A percentile compares a stretch with the other conserved stretches of the same genome.
Conservation (phyloP, 768 basidiomycete genomes). For the Amanita inopinata region DNA sequence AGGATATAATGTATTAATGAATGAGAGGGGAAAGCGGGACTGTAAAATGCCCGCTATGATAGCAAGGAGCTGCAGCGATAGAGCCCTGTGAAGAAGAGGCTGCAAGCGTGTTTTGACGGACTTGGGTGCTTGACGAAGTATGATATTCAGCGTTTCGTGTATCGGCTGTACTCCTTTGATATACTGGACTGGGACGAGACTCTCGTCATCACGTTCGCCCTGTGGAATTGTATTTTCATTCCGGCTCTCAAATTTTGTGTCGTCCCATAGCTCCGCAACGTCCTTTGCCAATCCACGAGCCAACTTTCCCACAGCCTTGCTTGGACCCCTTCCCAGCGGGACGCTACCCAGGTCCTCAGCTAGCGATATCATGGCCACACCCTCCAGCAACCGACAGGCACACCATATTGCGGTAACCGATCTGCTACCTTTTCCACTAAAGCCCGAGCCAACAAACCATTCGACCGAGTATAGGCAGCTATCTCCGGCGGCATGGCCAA, state of each 20-base stretch:
- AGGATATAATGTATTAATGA: conserved; percentile 78
- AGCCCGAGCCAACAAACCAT: conserved; percentile 61
- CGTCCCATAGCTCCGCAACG: conserved; percentile 68
- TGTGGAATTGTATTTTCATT: conserved; percentile 11
- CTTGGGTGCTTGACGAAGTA: conserved; percentile 23
- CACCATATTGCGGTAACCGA: conserved; percentile 80
- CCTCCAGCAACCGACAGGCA: conserved; percentile 66
- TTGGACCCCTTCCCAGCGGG: conserved; percentile 21
- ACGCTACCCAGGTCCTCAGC: conserved; percentile 19
- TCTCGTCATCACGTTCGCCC: conserved; percentile 19
- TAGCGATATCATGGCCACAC: conserved; percentile 44
- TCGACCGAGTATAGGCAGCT: conserved; percentile 68
- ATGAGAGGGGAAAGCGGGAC: conserved; percentile 57
- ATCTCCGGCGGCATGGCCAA: conserved; percentile 65
- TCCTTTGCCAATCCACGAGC: conserved; percentile 51
- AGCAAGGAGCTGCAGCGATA: conserved; percentile 70
- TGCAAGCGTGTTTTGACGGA: conserved; percentile 28
- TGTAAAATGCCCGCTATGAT: conserved; percentile 64
- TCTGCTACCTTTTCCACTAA: conserved; percentile 30
- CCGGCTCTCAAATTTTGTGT: conserved; percentile 22
- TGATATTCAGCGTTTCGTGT: conserved; percentile 45
- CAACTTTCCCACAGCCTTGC: conserved; percentile 53
- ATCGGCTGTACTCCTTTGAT: conserved; percentile 57
- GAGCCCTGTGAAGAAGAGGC: conserved; percentile 53
- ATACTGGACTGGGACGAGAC: conserved; percentile 39